phyloP scores from a whole-genome alignment of 108 stramenopile genomes.

The Conticribra guillardii region DNA sequence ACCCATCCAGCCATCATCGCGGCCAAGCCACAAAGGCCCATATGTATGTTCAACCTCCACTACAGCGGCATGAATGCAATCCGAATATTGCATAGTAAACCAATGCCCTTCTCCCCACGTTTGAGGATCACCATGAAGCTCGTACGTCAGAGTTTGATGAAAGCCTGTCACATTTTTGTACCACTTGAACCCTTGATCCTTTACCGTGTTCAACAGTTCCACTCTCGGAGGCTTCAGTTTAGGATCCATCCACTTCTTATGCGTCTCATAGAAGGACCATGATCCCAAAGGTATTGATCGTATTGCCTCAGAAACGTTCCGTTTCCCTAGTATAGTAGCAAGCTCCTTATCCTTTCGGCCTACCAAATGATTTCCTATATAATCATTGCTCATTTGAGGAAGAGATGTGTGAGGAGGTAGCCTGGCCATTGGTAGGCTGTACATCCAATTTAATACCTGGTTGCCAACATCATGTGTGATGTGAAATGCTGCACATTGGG shows the following conservation, averaged over 20 bases:
- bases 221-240: background rate
- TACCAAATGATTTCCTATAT: constrained; percentile 12
- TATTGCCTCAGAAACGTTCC: background rate
- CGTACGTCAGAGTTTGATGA: constrained; percentile 8
- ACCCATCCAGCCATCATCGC: too few species aligned
- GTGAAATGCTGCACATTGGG: constrained; percentile 27
- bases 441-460: constrained; percentile 42
- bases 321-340: too few species aligned
- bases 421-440: constrained; percentile 21
- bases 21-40: too few species aligned
- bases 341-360: constrained; percentile 14
- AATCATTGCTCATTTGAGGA: background rate
- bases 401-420: constrained; percentile 3
- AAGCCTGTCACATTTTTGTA: constrained; percentile 13
- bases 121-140: constrained; percentile 17
- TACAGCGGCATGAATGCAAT: background rate
- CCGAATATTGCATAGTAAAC: constrained; percentile 2
- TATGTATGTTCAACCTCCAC: too few species aligned
- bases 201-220: background rate
- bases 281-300: too few species aligned
- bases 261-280: constrained; percentile 5
- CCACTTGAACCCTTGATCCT: constrained; percentile 8
- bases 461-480: constrained; percentile 49
- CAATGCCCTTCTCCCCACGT: constrained; percentile 9
- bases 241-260: constrained; percentile 12